A percentile compares a stretch with the other conserved stretches of the same genome.
phyloP scores from a whole-genome alignment of 2,329 filamentous ascomycete genomes.

The Akanthomyces lecanii region DNA sequence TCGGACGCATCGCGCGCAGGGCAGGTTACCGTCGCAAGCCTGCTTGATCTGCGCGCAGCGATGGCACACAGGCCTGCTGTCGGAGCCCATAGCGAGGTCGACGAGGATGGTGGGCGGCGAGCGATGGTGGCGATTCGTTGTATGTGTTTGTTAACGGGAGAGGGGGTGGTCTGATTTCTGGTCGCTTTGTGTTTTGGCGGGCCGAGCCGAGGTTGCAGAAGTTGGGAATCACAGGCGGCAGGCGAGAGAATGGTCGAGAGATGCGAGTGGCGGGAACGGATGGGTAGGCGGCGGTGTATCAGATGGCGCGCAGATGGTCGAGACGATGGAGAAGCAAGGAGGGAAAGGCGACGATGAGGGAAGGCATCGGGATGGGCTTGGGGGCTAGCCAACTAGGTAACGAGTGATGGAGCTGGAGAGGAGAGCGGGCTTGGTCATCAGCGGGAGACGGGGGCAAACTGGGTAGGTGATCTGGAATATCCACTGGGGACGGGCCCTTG shows the following conservation, averaged over 20 bases:
- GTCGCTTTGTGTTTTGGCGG: background rate
- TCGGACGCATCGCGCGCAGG: slow-evolving; percentile 31
- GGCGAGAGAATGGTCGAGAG: background rate
- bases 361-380: background rate
- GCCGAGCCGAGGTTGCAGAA: background rate
- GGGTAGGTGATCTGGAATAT: background rate
- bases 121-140: background rate
- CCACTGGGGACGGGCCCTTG: background rate
- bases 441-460: slow-evolving; percentile 1
- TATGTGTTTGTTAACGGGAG: background rate
- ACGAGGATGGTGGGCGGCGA: background rate
- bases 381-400: background rate
- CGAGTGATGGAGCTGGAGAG: slow-evolving; percentile 1
- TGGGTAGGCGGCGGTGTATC: background rate
- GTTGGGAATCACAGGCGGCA: background rate
- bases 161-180: background rate
- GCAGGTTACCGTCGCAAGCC: slow-evolving; percentile 31
- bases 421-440: slow-evolving; percentile 3
- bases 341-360: background rate
- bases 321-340: slow-evolving; percentile 2
- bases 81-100: slow-evolving; percentile 25
- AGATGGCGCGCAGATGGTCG: background rate
- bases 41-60: slow-evolving; percentile 36
- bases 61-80: slow-evolving; percentile 29
- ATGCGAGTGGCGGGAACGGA: background rate